Percentiles rank a stretch among this genome's conserved stretches.
phyloP scores from a whole-genome alignment of 352 stramenopile genomes.

The Globisporangium spiculum region DNA sequence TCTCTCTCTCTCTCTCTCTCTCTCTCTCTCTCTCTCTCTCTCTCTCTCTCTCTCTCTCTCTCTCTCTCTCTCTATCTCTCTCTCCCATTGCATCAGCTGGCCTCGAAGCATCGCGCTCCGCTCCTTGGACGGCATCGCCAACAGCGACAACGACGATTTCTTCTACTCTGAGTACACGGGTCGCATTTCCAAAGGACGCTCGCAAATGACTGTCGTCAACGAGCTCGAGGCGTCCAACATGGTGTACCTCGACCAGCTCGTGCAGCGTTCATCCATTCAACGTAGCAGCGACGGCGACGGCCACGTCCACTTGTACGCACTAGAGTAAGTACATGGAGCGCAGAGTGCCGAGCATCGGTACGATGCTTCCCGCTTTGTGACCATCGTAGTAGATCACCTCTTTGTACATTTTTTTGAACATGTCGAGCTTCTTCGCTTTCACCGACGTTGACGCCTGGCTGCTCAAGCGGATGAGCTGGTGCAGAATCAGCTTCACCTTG shows the following conservation, averaged over 20 bases:
- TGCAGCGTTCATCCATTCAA: constrained; percentile 30
- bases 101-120: constrained; percentile 47
- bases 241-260: constrained; percentile 53
- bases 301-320: constrained; percentile 29
- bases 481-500: constrained; percentile 56
- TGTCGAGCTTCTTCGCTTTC: constrained; percentile 48
- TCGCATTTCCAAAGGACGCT: constrained; percentile 37
- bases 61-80: no score
- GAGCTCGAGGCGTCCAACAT: constrained; percentile 48
- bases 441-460: neutral
- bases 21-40: no score
- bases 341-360: constrained; percentile 49
- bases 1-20: no score
- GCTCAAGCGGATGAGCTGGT: constrained; percentile 61
- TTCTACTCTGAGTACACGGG: constrained; percentile 70
- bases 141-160: constrained; percentile 31
- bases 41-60: no score
- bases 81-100: constrained; percentile 40
- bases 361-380: constrained; percentile 33
- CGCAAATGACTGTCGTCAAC: constrained; percentile 34
- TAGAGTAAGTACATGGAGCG: constrained; percentile 62
- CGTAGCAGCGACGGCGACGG: constrained; percentile 9
- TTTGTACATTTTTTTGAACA: constrained; percentile 88
- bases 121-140: constrained; percentile 31
- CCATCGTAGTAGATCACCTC: constrained; percentile 77